Base-by-base conservation (phyloP, 1,284 basidiomycete species). In the Pisolithus thermaeus region DNA sequence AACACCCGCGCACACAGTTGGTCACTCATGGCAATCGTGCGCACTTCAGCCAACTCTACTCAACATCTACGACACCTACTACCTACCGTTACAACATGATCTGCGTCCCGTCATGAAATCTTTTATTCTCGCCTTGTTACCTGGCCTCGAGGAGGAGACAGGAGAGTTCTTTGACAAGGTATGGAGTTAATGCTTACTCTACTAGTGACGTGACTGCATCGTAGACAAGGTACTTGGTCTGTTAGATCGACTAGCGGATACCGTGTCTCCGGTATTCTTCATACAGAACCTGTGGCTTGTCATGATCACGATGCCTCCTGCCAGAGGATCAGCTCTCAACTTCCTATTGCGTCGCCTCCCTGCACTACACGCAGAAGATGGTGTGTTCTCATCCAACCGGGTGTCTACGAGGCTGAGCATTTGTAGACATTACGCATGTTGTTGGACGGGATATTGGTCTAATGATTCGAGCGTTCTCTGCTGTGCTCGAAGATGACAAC, bases 141-240 rank as follows among this genome's bases (percentile, higher is more conserved):
- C 97, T 1, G 95, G 94, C 0, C 73, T 97, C 44, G 95, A 97
- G 67, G 95, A 98, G 68, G 95, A 97, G 67, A 92, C 90, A 0
- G 91, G 92, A 2, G 95, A 98, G 68, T 97, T 91, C 71, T 98
- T 98, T 61, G 96, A 99, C 47, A 91, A 92, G 73, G 92, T 90
- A 52, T 30, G 76, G 25, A 37, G 22, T 42, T 32, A 23, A n/a
- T 32, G 16, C 48, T 32, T 35, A 53, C 3, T 16, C 16, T 11
- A n/a, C 32, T 46, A 40, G 47, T 36, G 47, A 30, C 53, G 25
- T 48, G 49, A 50, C 47, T 55, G 39, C 40, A 66, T 51, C 48
- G 51, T 50, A 30, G 51, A 56, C 18, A 56, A 93, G 88, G 91
- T 95, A n/a, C 67, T 97, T 27, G 74, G 74, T 27, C 70, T 99